Evolutionary conservation across 768 basidiomycete genomes (phyloP), one percentile per base, ranked within the genome.

Genomic region (Tephrocybe sp.): DNA sequence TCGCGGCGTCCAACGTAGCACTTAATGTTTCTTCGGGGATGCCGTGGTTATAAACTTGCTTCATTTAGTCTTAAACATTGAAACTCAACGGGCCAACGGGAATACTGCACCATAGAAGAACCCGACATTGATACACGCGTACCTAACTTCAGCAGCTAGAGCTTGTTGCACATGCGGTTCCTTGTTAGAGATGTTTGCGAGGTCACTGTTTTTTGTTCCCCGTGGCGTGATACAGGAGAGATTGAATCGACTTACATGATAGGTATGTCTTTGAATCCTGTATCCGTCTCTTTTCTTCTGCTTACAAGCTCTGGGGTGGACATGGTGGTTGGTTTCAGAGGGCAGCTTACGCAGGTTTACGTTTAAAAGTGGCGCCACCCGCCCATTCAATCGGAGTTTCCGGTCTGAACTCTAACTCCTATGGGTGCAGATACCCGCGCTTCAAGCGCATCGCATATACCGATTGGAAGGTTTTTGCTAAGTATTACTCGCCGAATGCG

Each of bases 61-160:
- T 40, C 17, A 37, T 30, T 18, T 15, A 26, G n/a, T n/a, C n/a
- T 18, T 30, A 36, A 34, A 25, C 12, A 7, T 18, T 11, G 28
- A 30, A 17, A n/a, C 23, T 5, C 15, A 23, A 26, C 18, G 4
- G 10, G n/a, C 24, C 10, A 26, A 10, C 26, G 20, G 6, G 4
- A n/a, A 7, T 33, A 7, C 23, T 71, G 18, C 55, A 88, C 87
- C 80, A 60, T 93, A 94, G 66, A 94, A 89, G 64, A 95, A 93
- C 1, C 92, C 92, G 5, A 90, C 89, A 45, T 81, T 77, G 49
- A 90, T 83, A 57, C 89, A 92, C 0, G 92, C 91, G 57, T 88
- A 76, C 47, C 86, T 75, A 36, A 94, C 77, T 56, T 80, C 68
- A 20, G 69, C 61, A 0, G 83, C 88, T 1, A 93, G 66, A 1